Conservation (phyloP, 805 yeast species). For the Wickerhamomyces xylosicus region DNA sequence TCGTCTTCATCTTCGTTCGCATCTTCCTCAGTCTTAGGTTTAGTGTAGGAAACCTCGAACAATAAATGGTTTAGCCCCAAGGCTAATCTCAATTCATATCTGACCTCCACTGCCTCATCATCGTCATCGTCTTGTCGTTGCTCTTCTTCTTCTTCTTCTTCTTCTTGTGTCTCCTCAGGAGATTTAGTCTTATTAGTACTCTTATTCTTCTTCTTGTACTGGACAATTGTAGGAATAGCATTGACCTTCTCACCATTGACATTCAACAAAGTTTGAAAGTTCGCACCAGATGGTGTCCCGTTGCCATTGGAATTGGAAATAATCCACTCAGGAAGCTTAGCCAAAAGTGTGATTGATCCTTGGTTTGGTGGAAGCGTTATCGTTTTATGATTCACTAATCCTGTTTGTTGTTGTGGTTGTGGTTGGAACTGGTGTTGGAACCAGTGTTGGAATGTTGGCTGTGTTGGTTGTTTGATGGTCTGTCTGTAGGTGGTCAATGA, state of each 20-base stretch:
- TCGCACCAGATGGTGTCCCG: too few relatives aligned
- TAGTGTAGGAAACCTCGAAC: too few relatives aligned
- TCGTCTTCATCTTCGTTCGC: too few relatives aligned
- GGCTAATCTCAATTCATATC: conserved; percentile 36
- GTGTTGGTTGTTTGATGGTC: conserved; percentile 13
- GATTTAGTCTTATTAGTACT: too few relatives aligned
- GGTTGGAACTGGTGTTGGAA: conserved; percentile 29
- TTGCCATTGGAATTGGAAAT: too few relatives aligned
- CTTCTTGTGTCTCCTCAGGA: too few relatives aligned
- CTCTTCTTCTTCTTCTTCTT: too few relatives aligned
- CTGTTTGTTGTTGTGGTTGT: too few relatives aligned
- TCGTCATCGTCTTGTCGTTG: conserved; percentile 25
- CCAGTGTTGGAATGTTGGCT: conserved; percentile 20
- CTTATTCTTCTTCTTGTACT: too few relatives aligned
- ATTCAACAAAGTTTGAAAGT: conserved; percentile 26
- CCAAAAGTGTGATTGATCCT: conserved; percentile 33
- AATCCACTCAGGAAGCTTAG: conserved; percentile 31
- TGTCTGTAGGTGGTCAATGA: conserved; percentile 20
- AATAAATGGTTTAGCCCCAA: conserved; percentile 36
- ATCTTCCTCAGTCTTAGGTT: too few relatives aligned
- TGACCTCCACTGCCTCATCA: conserved; percentile 19
- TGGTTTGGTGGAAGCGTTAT: conserved; percentile 37
- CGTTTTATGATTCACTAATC: too few relatives aligned
- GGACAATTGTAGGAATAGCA: conserved; percentile 32
- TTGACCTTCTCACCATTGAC: conserved; percentile 35